A percentile compares a stretch with the other conserved stretches of the same genome.
Conservation (phyloP, 805 yeast genomes). For the Pichia californica region DNA sequence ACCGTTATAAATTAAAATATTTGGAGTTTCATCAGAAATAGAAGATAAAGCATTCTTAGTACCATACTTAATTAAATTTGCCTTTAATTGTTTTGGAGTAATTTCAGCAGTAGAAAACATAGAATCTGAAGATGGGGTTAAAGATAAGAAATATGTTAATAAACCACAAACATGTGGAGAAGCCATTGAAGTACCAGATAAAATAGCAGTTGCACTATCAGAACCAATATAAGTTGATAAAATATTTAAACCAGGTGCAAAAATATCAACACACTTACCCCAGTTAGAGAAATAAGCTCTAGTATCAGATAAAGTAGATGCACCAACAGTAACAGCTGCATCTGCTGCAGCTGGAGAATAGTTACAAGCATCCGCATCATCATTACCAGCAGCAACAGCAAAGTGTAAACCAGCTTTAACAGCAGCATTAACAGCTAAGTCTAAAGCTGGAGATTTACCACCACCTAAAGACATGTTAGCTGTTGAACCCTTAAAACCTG, state of each 20-base stretch:
- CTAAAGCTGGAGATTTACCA: slow-evolving; percentile 82
- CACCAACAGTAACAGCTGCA: slow-evolving; percentile 89
- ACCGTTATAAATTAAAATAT: slow-evolving; percentile 73
- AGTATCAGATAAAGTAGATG: slow-evolving; percentile 78
- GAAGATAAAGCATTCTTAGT: slow-evolving; percentile 54
- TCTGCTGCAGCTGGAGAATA: slow-evolving; percentile 87
- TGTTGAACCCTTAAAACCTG: slow-evolving; percentile 76
- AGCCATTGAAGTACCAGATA: slow-evolving; percentile 98
- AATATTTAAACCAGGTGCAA: slow-evolving; percentile 92
- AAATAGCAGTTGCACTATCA: slow-evolving; percentile 65
- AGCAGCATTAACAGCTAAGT: slow-evolving; percentile 84
- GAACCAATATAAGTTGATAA: slow-evolving; percentile 81
- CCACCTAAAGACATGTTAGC: slow-evolving; percentile 96
- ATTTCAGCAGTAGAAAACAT: slow-evolving; percentile 53
- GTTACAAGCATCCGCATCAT: slow-evolving; percentile 86
- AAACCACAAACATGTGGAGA: slow-evolving; percentile 95
- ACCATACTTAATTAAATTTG: slow-evolving; percentile 64
- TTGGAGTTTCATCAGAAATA: slow-evolving; percentile 67
- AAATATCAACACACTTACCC: slow-evolving; percentile 93
- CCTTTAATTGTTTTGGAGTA: slow-evolving; percentile 70
- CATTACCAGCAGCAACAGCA: slow-evolving; percentile 97
- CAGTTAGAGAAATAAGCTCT: slow-evolving; percentile 95
- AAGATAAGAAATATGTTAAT: slow-evolving; percentile 79
- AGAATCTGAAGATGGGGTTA: slow-evolving; percentile 70
- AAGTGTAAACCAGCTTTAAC: slow-evolving; percentile 83